These are phyloP conservation scores for Boletales sp. DNA, from an alignment of 768 basidiomycete species.

Conservation along the genomic window DNA sequence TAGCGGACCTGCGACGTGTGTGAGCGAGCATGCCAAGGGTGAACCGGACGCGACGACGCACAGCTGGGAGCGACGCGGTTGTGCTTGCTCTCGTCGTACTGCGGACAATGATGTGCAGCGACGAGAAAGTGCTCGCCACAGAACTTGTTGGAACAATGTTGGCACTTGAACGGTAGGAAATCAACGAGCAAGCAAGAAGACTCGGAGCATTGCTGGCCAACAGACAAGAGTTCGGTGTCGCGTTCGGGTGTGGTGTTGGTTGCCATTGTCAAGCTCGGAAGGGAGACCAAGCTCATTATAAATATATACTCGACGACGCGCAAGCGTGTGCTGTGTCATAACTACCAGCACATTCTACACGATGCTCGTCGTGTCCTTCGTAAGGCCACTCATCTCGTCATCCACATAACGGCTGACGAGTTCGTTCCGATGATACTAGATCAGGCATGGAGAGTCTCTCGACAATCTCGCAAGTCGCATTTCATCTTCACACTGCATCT, in stretches of 20 bases:
- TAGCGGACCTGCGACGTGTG: conserved; percentile 53
- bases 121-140: conserved; percentile 81
- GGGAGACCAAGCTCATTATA: not conserved
- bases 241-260: conserved; percentile 30
- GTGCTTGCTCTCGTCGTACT: conserved; percentile 67
- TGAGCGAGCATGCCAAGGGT: not conserved
- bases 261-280: not conserved
- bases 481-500: too few relatives aligned
- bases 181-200: conserved; percentile 68
- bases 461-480: conserved; percentile 60
- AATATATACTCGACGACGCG: conserved; percentile 26
- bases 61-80: conserved; percentile 78
- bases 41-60: conserved; percentile 35
- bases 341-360: not conserved
- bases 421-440: conserved; percentile 32
- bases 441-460: conserved; percentile 74
- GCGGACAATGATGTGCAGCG: conserved; percentile 58
- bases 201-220: conserved; percentile 73
- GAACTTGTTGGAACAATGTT: conserved; percentile 67
- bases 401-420: not conserved
- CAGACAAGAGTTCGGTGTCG: conserved; percentile 55
- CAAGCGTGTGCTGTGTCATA: conserved; percentile 3
- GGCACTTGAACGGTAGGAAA: conserved; percentile 85
- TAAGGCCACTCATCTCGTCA: conserved; percentile 10
- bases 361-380: conserved; percentile 26